Base-by-base conservation (phyloP, 352 stramenopile species). In the Plasmopara halstedii region DNA sequence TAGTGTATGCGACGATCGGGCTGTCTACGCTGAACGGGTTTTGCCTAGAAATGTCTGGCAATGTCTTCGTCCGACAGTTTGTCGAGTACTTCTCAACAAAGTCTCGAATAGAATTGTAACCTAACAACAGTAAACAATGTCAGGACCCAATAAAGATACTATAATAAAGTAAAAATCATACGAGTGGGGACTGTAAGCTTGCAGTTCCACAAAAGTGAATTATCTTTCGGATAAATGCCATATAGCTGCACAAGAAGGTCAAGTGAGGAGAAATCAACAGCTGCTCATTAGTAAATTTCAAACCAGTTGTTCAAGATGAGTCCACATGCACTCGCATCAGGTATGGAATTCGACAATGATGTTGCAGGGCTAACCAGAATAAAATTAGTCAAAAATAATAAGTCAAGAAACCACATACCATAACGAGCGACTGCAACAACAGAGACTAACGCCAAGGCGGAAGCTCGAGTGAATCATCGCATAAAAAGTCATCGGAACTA, bases 151-250 rank as follows among this genome's bases (percentile, higher is more conserved):
- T 1, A 26, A 13, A 25, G 8, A 2, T 13, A 19, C n/a, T 25
- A 11, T 33, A n/a, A n/a, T n/a, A n/a, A n/a, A n/a, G n/a, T 42
- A 15, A 6, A 13, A 22, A 25, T 29, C 25, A 33, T 64, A 67
- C 58, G 35, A 57, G 29, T 6, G 49, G 18, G 1, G 15, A 2
- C 4, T 57, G 4, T 19, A 56, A 56, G 42, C 53, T 54, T 21
- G 41, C 18, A 9, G 52, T 56, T 21, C 53, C 53, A 32, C 53
- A 68, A 22, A 64, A 68, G 14, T 64, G 58, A 15, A 8, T 36
- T 6, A 61, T 55, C 34, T 68, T 64, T 22, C 54, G 49, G n/a
- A 64, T 53, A 32, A 58, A 64, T 19, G 53, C 49, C 54, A 64
- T 64, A 37, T 68, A 68, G 33, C 58, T 68, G 14, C 1, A 33